Evolutionary conservation across 192 early-diverging fungal species (phyloP).

Genomic region (Rhizoclosmatium sp.): DNA sequence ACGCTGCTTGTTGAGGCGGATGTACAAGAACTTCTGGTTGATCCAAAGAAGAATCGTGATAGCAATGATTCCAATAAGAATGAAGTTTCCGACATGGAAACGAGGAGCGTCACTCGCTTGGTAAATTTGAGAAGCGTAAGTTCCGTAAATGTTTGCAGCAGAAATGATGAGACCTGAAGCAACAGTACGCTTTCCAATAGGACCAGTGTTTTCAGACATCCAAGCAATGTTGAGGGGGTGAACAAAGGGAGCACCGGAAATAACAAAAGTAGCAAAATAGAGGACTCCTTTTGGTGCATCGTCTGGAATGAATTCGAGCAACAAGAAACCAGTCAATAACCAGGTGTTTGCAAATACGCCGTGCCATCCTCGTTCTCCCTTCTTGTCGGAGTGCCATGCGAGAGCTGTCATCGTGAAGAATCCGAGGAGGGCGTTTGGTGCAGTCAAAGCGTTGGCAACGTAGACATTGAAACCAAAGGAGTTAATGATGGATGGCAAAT

Average conservation of each 20-base stretch:
- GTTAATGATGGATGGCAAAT: constrained; percentile 42
- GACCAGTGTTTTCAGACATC: constrained; percentile 42
- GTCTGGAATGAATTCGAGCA: constrained; percentile 30
- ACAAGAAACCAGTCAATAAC: constrained; percentile 37
- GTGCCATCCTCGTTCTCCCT: constrained; percentile 35
- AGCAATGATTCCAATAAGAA: constrained; percentile 50
- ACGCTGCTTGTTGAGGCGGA: constrained; percentile 41
- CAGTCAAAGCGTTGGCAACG: background rate
- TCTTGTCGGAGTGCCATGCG: constrained; percentile 21
- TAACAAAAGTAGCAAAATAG: constrained; percentile 12
- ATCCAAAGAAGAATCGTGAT: constrained; percentile 48
- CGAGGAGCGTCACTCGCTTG: constrained; percentile 54
- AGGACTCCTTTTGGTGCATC: constrained; percentile 1
- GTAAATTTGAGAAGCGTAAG: constrained; percentile 42
- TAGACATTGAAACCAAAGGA: constrained; percentile 43
- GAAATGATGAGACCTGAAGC: constrained; percentile 31
- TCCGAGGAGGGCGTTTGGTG: constrained; percentile 29
- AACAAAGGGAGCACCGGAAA: constrained; percentile 22
- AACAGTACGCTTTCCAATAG: constrained; percentile 45
- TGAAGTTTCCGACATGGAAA: constrained; percentile 59
- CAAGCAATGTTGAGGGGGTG: constrained; percentile 43
- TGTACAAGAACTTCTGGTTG: constrained; percentile 53
- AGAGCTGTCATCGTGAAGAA: constrained; percentile 32
- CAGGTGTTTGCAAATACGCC: constrained; percentile 20
- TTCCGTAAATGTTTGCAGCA: constrained; percentile 38